phyloP scores from a whole-genome alignment of 257 asterid species.

The Eucommia ulmoides region DNA sequence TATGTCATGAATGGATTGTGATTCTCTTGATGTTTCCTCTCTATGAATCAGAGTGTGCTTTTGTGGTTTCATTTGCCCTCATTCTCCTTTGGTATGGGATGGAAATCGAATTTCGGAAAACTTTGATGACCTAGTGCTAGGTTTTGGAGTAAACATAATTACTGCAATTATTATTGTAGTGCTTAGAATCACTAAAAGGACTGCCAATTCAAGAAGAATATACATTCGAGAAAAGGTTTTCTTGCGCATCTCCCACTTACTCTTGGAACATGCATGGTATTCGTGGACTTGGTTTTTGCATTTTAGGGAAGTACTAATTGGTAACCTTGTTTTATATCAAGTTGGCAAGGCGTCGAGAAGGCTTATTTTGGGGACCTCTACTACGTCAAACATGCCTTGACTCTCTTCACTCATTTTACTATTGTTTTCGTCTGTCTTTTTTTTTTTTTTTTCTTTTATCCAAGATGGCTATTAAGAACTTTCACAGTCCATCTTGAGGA shows the following conservation, averaged over 20 bases:
- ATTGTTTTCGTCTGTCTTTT: no score
- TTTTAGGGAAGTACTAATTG: slow-evolving; percentile 17
- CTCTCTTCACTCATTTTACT: no score
- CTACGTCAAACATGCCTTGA: no score
- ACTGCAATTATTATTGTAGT: slow-evolving; percentile 32
- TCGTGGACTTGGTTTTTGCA: slow-evolving; percentile 33
- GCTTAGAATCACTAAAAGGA: slow-evolving; percentile 29
- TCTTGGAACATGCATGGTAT: slow-evolving; percentile 40
- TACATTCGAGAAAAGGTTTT: slow-evolving; percentile 20
- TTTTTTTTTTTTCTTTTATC: no score
- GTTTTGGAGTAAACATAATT: slow-evolving; percentile 53
- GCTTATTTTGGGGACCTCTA: no score
- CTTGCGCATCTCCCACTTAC: slow-evolving; percentile 34
- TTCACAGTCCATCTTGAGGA: no score
- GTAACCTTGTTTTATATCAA: slow-evolving; percentile 24
- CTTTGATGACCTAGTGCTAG: slow-evolving; percentile 57
- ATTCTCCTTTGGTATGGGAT: slow-evolving; percentile 58
- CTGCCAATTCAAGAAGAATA: slow-evolving; percentile 24
- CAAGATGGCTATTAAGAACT: no score
- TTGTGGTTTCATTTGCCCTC: slow-evolving; percentile 33
- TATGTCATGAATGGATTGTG: no score
- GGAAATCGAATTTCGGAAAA: slow-evolving; percentile 50
- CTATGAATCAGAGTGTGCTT: no score
- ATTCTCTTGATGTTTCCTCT: no score
- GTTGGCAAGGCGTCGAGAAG: no score